Evolutionary conservation across 2,329 filamentous ascomycete species (phyloP), one percentile per base, ranked within the genome.

Genomic region (Xylariaceae sp.): DNA sequence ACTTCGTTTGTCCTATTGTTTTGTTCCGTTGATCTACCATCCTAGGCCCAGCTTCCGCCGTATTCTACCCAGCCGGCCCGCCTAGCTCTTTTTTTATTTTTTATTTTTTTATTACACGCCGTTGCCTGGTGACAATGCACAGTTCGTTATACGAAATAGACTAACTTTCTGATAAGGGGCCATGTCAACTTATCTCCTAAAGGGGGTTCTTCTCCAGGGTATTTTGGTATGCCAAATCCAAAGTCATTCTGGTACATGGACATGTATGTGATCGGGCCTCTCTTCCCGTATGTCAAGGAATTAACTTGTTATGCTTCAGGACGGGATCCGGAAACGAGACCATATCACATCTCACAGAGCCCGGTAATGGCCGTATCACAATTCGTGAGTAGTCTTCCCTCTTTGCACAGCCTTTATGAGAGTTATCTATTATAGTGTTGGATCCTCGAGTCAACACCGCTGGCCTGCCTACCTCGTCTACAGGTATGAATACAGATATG

Each of bases 161-260:
- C 54, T 56, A 34, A 59, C 32, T 8, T 26, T 19, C 8, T 43
- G 6, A 47, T 19, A 11, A 59, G 74, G 1, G 72, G 71, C 2
- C 87, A 91, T 72, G 76, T 91, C 73, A 91, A 91, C 65, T 73
- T 90, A 53, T 91, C 87, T 0, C 86, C 88, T 47, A 90, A 91
- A 70, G 87, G 88, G 47, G 77, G 86, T 2, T 19, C 40, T 70
- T 86, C 87, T 47, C 76, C 85, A 27, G 74, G 81, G 0, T 66
- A 64, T 48, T 73, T 73, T 40, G 70, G 71, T 4, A 41, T 72
- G 4, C 60, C 70, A 4, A 57, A 70, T 53, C 57, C 60, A 3
- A 63, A 58, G 31, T 70, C 65, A 1, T 73, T 73, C 50, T 73
- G 69, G 67, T 91, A 91, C 66, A 76, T 90, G 53, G 88, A 91